A percentile compares a stretch with the other conserved stretches of the same genome.
phyloP scores from a whole-genome alignment of 495 filamentous ascomycete genomes.

The Penicillium tannophilum region DNA sequence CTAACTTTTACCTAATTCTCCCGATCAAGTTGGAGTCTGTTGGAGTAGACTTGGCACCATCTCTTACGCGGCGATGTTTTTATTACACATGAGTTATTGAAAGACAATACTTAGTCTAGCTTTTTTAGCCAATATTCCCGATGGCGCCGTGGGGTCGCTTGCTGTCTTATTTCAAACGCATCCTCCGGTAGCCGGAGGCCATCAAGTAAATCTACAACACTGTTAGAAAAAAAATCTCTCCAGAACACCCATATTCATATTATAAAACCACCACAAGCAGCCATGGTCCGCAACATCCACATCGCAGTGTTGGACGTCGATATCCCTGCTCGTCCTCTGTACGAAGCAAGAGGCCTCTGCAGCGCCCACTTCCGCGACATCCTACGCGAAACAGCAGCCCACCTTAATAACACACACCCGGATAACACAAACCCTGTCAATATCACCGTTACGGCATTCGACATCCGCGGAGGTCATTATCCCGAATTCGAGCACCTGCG shows the following conservation, averaged over 20 bases:
- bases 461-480: constrained; percentile 35
- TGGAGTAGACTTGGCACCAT: constrained; percentile 18
- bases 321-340: constrained; percentile 33
- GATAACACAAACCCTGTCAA: constrained; percentile 19
- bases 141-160: constrained; percentile 7
- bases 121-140: constrained; percentile 22
- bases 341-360: constrained; percentile 36
- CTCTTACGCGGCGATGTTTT: constrained; percentile 17
- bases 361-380: constrained; percentile 38
- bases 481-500: constrained; percentile 29
- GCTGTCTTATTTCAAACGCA: not conserved
- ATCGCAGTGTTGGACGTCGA: constrained; percentile 40
- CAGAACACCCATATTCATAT: not conserved
- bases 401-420: constrained; percentile 24
- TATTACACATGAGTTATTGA: constrained; percentile 17
- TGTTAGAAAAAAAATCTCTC: not conserved
- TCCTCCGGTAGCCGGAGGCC: not conserved
- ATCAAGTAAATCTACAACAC: not conserved
- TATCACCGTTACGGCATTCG: constrained; percentile 34
- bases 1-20: constrained; percentile 29
- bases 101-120: constrained; percentile 1
- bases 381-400: constrained; percentile 31
- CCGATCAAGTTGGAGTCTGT: constrained; percentile 24
- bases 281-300: constrained; percentile 32
- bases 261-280: not conserved